Conservation (phyloP, 768 basidiomycete species). For the Suillus plorans region DNA sequence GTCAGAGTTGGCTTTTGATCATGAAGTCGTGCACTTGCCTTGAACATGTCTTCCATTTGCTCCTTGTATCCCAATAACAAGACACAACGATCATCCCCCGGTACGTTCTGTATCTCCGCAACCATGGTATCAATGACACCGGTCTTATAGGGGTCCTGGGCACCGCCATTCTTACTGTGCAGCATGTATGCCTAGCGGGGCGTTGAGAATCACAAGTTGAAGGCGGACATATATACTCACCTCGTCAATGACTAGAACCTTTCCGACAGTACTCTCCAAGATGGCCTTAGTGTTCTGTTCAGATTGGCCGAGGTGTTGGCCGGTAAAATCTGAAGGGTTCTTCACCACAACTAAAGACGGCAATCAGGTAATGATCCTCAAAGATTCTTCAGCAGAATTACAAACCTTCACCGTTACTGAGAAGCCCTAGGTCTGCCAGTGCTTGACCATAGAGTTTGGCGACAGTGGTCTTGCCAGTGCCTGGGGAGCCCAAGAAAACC, state of each 20-base stretch:
- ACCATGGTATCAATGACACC: conserved; percentile 75
- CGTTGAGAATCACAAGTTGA: background rate
- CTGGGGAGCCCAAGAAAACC: conserved; percentile 62
- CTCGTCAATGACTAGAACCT: conserved; percentile 73
- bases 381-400: background rate
- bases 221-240: conserved; percentile 28
- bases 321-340: conserved; percentile 69
- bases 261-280: conserved; percentile 55
- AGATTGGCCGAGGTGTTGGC: conserved; percentile 55
- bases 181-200: conserved; percentile 66
- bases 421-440: conserved; percentile 50
- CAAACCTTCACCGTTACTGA: conserved; percentile 66
- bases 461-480: conserved; percentile 67
- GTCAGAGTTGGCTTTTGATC: background rate
- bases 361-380: background rate
- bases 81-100: conserved; percentile 71
- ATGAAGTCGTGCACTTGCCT: conserved; percentile 37
- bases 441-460: conserved; percentile 61
- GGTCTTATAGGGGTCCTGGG: conserved; percentile 56
- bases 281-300: conserved; percentile 67
- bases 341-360: conserved; percentile 54
- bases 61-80: conserved; percentile 64
- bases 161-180: conserved; percentile 38
- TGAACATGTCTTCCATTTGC: conserved; percentile 74
- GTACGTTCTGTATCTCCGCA: conserved; percentile 67